phyloP scores from a whole-genome alignment of 2,329 filamentous ascomycete genomes.

The Colletotrichum sp. region DNA sequence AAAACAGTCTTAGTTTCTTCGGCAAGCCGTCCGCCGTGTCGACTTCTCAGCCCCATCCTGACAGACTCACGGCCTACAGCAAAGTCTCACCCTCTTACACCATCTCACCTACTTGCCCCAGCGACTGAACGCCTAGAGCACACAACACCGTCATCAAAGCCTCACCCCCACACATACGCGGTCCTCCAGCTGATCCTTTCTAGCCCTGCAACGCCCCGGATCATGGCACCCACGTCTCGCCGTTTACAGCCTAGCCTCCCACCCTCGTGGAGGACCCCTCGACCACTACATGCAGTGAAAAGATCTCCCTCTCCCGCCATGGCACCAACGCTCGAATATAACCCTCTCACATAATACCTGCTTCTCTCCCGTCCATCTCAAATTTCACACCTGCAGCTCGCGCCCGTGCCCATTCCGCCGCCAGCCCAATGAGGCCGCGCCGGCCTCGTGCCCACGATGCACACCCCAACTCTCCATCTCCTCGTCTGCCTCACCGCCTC shows the following conservation, averaged over 20 bases:
- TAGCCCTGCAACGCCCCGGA: neutral
- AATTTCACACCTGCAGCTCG: neutral
- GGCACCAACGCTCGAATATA: neutral
- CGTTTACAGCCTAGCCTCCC: neutral
- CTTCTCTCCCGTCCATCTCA: neutral
- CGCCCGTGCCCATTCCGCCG: neutral
- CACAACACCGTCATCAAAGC: neutral
- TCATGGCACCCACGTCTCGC: neutral
- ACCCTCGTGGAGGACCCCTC: neutral
- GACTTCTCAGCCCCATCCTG: neutral
- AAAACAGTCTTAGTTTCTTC: neutral
- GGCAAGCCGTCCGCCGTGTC: neutral
- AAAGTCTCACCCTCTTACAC: neutral
- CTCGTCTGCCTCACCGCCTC: neutral
- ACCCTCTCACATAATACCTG: neutral
- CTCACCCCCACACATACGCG: neutral
- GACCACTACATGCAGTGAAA: neutral
- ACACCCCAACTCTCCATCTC: neutral
- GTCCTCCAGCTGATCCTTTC: neutral
- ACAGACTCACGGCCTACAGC: neutral
- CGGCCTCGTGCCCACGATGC: neutral
- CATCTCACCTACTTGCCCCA: neutral
- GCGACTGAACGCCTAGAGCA: neutral
- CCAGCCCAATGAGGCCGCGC: neutral
- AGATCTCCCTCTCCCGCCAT: neutral